Base-by-base conservation (phyloP, 768 basidiomycete species). In the Leccinum longicurvipes region DNA sequence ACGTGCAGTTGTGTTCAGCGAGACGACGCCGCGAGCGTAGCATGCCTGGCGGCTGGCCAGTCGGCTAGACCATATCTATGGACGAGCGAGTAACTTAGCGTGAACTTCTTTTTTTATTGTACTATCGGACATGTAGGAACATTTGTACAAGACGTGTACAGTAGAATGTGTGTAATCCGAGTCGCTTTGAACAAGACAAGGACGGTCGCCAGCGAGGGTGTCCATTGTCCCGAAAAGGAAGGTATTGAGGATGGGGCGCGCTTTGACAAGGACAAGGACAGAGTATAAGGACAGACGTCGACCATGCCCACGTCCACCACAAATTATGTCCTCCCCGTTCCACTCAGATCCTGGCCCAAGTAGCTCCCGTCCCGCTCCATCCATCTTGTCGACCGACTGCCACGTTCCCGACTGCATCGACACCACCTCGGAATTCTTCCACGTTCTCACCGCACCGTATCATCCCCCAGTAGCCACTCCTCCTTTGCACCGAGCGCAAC, bases 31-130 rank as follows among this genome's bases (percentile, higher is more conserved):
- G 66, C 39, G 74, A 77, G 57, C 58, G 64, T 59, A 71, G 70
- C 46, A 77, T 77, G 76, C 76, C 76, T 31, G 74, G 76, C 15
- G 73, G 72, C 47, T 78, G 77, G 76, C 71, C 63, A 4, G 71
- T 70, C 34, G 45, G 23, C 45, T 72, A 54, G 50, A 31, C 51
- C 31, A 53, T 39, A 29, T 28, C 25, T 3, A 48, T 29, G 55
- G 25, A 51, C 41, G 42, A 49, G 32, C 29, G 32, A 50, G 19
- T 39, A 57, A 34, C 9, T 28, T 21, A 17, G 4, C 4, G 19
- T 47, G 48, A 45, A 19, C 31, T 29, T 24, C 42, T 50, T 56
- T 52, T 41, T 50, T 5, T 27, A n/a, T 45, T 70, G 59, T 66
- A 65, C 29, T 7, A 51, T 56, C 24, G 64, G 47, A 50, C 53